phyloP scores from a whole-genome alignment of 2,329 filamentous ascomycete genomes.

The Zymoseptoria ardabiliae region DNA sequence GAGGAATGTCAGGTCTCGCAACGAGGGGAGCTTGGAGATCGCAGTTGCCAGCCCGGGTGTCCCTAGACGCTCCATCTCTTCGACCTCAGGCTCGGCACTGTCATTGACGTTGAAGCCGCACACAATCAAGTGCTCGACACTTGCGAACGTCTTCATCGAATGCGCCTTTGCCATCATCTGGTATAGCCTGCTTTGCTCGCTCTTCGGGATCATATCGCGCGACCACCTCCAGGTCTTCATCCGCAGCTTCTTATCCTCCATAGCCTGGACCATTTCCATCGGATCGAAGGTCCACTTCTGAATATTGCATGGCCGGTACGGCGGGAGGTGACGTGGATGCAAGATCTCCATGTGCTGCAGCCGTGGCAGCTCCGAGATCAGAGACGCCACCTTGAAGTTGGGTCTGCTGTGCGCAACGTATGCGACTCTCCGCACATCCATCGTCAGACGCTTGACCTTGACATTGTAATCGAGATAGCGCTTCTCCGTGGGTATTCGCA shows the following conservation, averaged over 20 bases:
- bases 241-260: slow-evolving; percentile 45
- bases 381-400: slow-evolving; percentile 47
- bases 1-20: slow-evolving; percentile 65
- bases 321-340: slow-evolving; percentile 60
- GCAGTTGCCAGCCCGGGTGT: slow-evolving; percentile 37
- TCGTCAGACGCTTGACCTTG: slow-evolving; percentile 62
- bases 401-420: slow-evolving; percentile 48
- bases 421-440: slow-evolving; percentile 57
- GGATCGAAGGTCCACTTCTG: slow-evolving; percentile 60
- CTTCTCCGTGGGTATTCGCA: slow-evolving; percentile 20
- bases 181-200: slow-evolving; percentile 17
- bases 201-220: slow-evolving; percentile 22
- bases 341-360: slow-evolving; percentile 65
- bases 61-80: slow-evolving; percentile 20
- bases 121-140: slow-evolving; percentile 51
- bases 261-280: slow-evolving; percentile 54
- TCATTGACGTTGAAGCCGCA: slow-evolving; percentile 34
- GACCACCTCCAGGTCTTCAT: slow-evolving; percentile 52
- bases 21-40: slow-evolving; percentile 50
- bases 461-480: slow-evolving; percentile 53
- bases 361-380: slow-evolving; percentile 59
- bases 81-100: slow-evolving; percentile 15
- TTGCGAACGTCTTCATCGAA: slow-evolving; percentile 42
- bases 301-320: slow-evolving; percentile 52
- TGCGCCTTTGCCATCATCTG: slow-evolving; percentile 30